Percentiles rank a stretch among this genome's conserved stretches.
Evolutionary conservation across 768 basidiomycete species (phyloP).

Genomic region (Lactarius vividus): DNA sequence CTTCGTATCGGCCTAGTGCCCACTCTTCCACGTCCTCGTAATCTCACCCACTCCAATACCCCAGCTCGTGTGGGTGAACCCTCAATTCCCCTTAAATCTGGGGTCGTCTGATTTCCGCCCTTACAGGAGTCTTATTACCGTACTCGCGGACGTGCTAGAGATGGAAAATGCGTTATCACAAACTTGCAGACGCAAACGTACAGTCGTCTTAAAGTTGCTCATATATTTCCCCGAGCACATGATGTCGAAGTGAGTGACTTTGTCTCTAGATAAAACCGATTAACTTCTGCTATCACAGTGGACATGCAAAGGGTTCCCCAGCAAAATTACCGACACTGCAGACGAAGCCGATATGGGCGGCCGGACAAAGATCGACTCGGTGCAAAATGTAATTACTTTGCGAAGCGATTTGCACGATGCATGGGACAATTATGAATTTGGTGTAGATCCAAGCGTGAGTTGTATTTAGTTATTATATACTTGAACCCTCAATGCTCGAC

Average conservation of each 20-base stretch:
- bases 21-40: conserved; percentile 8
- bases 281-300: not conserved
- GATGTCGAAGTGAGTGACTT: not conserved
- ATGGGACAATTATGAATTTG: conserved; percentile 16
- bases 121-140: conserved; percentile 1
- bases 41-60: not conserved
- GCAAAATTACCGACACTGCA: conserved; percentile 11
- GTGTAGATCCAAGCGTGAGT: conserved; percentile 12
- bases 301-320: conserved; percentile 3
- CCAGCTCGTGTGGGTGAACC: not conserved
- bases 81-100: not conserved
- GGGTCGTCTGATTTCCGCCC: not conserved
- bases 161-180: conserved; percentile 12
- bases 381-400: conserved; percentile 10
- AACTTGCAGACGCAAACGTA: conserved; percentile 1
- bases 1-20: not conserved
- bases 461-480: not conserved
- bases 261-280: not conserved
- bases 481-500: not conserved
- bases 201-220: conserved; percentile 7
- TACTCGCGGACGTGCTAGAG: not conserved
- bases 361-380: conserved; percentile 1
- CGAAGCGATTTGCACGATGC: conserved; percentile 7
- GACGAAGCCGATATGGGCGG: not conserved
- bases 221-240: conserved; percentile 17